Percentiles rank a stretch among this genome's conserved stretches.
These are phyloP conservation scores for Scheffersomyces amazonensis DNA, from an alignment of 805 yeast species.

Conservation along the genomic window DNA sequence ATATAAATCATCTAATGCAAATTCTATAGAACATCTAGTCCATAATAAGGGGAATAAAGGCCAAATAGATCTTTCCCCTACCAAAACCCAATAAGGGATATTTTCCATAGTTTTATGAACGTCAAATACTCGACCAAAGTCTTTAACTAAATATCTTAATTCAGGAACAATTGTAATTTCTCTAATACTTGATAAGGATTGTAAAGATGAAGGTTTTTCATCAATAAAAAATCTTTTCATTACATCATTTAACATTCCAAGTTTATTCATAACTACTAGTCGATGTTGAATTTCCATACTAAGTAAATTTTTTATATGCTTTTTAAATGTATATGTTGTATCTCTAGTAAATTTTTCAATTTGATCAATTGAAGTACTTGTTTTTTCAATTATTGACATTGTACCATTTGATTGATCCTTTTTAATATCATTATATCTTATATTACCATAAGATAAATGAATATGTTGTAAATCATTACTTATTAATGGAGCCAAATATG, in stretches of 20 bases:
- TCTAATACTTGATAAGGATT: conserved; percentile 55
- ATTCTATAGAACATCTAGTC: conserved; percentile 89
- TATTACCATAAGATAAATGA: conserved; percentile 35
- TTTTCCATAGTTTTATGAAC: conserved; percentile 67
- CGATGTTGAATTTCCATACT: conserved; percentile 85
- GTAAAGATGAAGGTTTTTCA: conserved; percentile 72
- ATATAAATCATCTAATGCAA: conserved; percentile 76
- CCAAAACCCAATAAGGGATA: conserved; percentile 82
- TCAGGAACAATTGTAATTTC: conserved; percentile 93
- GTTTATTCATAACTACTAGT: conserved; percentile 70
- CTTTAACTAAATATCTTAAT: conserved; percentile 63
- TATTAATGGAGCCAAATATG: conserved; percentile 87
- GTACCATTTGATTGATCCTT: conserved; percentile 10
- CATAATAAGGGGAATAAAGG: conserved; percentile 79
- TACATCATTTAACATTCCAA: conserved; percentile 70
- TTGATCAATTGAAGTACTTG: conserved; percentile 30
- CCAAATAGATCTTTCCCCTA: conserved; percentile 94
- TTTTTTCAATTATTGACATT: conserved; percentile 23
- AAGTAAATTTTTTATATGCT: conserved; percentile 48
- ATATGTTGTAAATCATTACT: conserved; percentile 79
- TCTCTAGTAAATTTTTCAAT: conserved; percentile 31
- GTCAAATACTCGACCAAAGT: conserved; percentile 75
- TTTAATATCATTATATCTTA: conserved; percentile 15
- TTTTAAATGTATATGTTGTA: conserved; percentile 26
- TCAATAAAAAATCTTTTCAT: conserved; percentile 79